Base-by-base conservation (phyloP, 768 basidiomycete genomes). In the Amylocystis lapponica region DNA sequence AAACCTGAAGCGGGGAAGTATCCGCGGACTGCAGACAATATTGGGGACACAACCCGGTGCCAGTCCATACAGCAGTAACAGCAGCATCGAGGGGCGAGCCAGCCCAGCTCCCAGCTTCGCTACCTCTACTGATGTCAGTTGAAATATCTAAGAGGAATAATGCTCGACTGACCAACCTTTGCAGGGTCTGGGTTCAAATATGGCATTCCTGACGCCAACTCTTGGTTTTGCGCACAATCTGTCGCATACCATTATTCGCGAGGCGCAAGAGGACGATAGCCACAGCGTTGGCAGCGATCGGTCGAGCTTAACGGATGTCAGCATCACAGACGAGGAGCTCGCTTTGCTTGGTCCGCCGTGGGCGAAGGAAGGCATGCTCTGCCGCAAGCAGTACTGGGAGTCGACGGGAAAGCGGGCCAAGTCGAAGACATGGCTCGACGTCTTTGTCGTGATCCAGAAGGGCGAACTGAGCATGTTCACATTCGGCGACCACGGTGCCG, bases 351-450 rank as follows among this genome's bases (percentile, higher is more conserved):
- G 96, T 13, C 83, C 96, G 5, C 96, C 96, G 0, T 99, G 95
- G 95, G 96, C 96, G 0, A 99, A 99, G 64, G 96, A 99, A 63
- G 96, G 96, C 11, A 87, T 95, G 72, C 77, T 99, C 8, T 85
- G 84, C 52, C 83, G 94, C 19, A 97, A 97, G 60, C 88, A 92
- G 49, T 97, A 94, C 60, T 93, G 88, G 83, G 95, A 97, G 55
- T 74, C 77, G 3, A 70, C 76, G 1, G 83, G 86, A 12, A 92
- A 87, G 59, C 72, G 93, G 21, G 83, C 90, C 6, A 93, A 76
- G 67, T 85, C 89, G 57, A 95, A 93, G 63, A 67, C 74, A 10
- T 99, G 96, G 96, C 71, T 89, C 56, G 87, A 97, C 53, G 88
- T 89, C 17, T 99, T 99, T 56, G 88, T 94, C 27, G 96, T 98